Percentiles rank a stretch among this genome's conserved stretches.
These are phyloP conservation scores for Tylopilus sp. DNA, from an alignment of 768 basidiomycete species.

Conservation along the genomic window DNA sequence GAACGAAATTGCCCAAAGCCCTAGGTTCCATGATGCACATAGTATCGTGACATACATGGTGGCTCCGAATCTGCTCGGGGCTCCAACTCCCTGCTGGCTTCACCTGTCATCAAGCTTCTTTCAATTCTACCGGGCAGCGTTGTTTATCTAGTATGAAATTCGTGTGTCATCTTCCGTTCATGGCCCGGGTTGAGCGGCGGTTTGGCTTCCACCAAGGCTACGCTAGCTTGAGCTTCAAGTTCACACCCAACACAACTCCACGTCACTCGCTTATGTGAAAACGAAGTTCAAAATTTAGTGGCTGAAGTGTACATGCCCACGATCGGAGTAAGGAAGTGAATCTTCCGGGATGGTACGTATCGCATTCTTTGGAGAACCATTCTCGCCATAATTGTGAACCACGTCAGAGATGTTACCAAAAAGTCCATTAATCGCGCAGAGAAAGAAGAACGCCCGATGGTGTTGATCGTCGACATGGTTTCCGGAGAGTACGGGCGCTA, in stretches of 20 bases:
- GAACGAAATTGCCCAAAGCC: no score
- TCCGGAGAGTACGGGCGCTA: neutral
- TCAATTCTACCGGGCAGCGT: no score
- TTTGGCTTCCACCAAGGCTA: neutral
- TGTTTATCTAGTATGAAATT: no score
- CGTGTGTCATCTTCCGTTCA: no score
- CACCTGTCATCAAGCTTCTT: no score
- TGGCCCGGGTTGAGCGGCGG: no score
- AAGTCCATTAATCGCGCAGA: neutral
- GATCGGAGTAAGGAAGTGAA: neutral
- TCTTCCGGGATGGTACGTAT: neutral
- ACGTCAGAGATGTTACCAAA: neutral
- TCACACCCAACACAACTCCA: neutral
- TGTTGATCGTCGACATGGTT: constrained; percentile 1
- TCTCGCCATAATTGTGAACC: neutral
- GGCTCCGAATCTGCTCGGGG: neutral
- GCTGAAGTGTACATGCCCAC: neutral
- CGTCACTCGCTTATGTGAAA: no score
- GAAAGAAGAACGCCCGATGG: neutral
- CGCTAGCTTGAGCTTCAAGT: no score
- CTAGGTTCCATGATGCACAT: no score
- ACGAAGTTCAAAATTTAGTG: neutral
- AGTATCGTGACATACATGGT: no score
- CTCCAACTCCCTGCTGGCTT: neutral
- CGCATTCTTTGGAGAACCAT: neutral